phyloP scores from a whole-genome alignment of 305 asterid genomes.

The Fraxinus ornus region DNA sequence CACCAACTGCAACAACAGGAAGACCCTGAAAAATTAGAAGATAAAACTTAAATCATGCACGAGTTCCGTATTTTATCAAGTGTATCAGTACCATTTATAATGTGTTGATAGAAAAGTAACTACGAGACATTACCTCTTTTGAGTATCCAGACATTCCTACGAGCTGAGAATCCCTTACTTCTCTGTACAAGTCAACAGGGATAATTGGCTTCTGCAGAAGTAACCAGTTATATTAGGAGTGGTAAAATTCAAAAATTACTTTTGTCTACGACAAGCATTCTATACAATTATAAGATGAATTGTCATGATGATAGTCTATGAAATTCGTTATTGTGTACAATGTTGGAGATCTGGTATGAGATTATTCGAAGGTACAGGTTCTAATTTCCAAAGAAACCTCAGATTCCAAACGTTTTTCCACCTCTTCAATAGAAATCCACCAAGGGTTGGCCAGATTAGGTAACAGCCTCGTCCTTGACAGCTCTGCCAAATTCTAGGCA shows the following conservation, averaged over 20 bases:
- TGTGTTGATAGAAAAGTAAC: background rate
- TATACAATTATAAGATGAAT: background rate
- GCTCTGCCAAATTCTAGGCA: background rate
- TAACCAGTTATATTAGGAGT: conserved; percentile 12
- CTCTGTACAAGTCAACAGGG: conserved; percentile 64
- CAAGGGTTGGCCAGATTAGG: background rate
- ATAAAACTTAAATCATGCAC: conserved; percentile 10
- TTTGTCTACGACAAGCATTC: background rate
- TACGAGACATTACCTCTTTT: conserved; percentile 50
- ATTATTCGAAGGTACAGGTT: background rate
- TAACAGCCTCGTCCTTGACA: background rate
- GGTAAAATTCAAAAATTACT: background rate
- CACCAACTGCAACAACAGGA: conserved; percentile 78
- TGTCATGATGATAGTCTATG: no score
- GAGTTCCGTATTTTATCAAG: background rate
- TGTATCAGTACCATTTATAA: background rate
- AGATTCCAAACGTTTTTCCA: background rate
- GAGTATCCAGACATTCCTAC: conserved; percentile 82
- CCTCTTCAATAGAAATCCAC: background rate
- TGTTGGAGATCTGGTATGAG: background rate
- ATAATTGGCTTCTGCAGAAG: conserved; percentile 72
- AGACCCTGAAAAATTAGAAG: conserved; percentile 53
- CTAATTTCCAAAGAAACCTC: background rate
- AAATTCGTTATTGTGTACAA: background rate
- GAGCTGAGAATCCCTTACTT: conserved; percentile 68